Evolutionary conservation across 2,329 filamentous ascomycete species (phyloP).

Genomic region (Pseudogymnoascus verrucosus): DNA sequence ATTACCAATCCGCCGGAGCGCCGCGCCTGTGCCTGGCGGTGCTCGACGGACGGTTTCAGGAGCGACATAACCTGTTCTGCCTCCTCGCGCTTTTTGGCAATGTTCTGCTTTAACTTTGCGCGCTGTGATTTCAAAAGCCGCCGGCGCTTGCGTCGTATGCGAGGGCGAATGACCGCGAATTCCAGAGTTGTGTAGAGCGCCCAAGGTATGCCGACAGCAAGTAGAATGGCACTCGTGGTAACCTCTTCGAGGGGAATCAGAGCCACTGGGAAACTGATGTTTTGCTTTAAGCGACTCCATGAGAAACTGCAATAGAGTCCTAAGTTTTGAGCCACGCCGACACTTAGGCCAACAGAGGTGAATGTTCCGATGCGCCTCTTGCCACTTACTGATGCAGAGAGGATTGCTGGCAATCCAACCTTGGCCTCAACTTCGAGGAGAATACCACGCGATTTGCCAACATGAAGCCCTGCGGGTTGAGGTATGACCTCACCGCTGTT

Average conservation of each 20-base stretch:
- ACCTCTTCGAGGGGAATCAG: constrained; percentile 30
- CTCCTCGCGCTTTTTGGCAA: constrained; percentile 31
- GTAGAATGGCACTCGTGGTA: constrained; percentile 27
- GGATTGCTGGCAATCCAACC: constrained; percentile 24
- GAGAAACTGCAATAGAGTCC: constrained; percentile 32
- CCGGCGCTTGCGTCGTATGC: constrained; percentile 29
- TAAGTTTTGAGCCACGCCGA: constrained; percentile 28
- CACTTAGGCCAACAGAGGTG: constrained; percentile 31
- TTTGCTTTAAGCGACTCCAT: constrained; percentile 35
- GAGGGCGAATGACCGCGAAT: constrained; percentile 33
- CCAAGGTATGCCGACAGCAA: constrained; percentile 33
- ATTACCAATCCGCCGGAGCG: constrained; percentile 32
- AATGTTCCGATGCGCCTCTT: constrained; percentile 31
- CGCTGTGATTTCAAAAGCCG: constrained; percentile 29
- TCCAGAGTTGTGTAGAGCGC: constrained; percentile 33
- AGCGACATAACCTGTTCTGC: constrained; percentile 32
- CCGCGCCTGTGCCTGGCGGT: constrained; percentile 31
- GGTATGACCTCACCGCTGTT: constrained; percentile 5
- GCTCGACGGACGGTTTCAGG: constrained; percentile 32
- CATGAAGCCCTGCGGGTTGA: constrained; percentile 16
- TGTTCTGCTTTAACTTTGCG: constrained; percentile 29
- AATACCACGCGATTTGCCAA: constrained; percentile 21
- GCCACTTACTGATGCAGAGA: constrained; percentile 30
- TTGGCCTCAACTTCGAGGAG: constrained; percentile 24
- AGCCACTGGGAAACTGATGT: constrained; percentile 31